Evolutionary conservation across 169 alveolate genomes (phyloP), one percentile per base, ranked within the genome.

Genomic region (Plasmodium gallinaceum): DNA sequence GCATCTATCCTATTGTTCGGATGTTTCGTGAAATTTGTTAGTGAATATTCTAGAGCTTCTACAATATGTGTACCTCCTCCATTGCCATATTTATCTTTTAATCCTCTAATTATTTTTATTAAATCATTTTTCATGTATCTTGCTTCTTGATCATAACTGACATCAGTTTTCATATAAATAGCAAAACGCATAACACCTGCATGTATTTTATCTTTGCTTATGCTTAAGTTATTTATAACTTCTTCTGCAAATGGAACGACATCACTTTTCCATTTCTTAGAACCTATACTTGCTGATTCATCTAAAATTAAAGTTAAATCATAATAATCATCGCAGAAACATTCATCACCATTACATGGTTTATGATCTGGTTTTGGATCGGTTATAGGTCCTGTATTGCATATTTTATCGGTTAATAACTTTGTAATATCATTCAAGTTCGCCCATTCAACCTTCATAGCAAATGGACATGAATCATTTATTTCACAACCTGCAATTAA

Each of bases 361-460:
- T 46, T 71, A 8, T 51, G 68, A 7, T 45, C 87, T 8, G 60
- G 43, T 3, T 46, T n/a, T 18, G 70, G 72, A 14, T 14, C 1
- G 9, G 43, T 71, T 16, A 58, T 70, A 12, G 89, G 37, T 46
- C 65, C 89, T 5, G 65, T 64, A 58, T 78, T 69, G 22, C 89
- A 78, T 78, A 78, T 78, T 58, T 78, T 78, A 58, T 62, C 32
- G 18, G 89, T 78, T 65, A 78, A 65, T 70, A 18, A 64, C 32
- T 62, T 64, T 58, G 89, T 78, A 64, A 78, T 78, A 54, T 64
- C 70, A 32, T 78, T 78, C 64, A 78, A 64, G n/a, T 75, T 78
- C 24, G 64, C 89, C 89, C 89, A 78, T 78, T 78, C 89, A 10
- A 70, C 89, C 42, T 78, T 78, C 89, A 78, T 78, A 60, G 78